Base-by-base conservation (phyloP, 768 basidiomycete genomes). In the Rhizopogon salebrosus region DNA sequence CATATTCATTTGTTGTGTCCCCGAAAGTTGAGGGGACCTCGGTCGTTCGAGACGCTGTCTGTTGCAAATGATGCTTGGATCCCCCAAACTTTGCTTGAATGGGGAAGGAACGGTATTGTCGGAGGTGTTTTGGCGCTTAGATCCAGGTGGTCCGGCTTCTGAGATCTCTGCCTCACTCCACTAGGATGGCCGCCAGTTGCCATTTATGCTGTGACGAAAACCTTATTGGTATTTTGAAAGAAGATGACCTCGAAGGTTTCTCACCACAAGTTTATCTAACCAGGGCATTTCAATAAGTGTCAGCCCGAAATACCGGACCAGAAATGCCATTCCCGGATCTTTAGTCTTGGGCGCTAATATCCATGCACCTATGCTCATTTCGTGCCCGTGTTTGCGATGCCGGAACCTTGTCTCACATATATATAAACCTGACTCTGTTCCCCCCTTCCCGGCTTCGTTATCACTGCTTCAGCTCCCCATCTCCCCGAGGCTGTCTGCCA, bases 291-390 rank as follows among this genome's bases (percentile, higher is more conserved):
- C 64, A 64, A 69, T 67, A 64, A 61, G 58, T 26, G 22, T 16
- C 56, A 60, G 41, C 57, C 67, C 67, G 69, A 60, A 18, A 14
- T 39, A 57, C 8, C 45, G 67, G 67, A 39, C 48, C 63, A 4
- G 7, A 4, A 20, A 55, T 68, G 59, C 69, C 65, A 58, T 52
- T 54, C 54, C 77, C 72, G 77, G 81, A 82, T 82, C 80, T 79
- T 75, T 68, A 68, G 59, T 55, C 62, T 68, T 68, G 60, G 55
- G 53, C 52, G 53, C 34, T 46, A 29, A 42, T n/a, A 24, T 26
- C 4, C n/a, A n/a, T n/a, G n/a, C n/a, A n/a, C n/a, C 56, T 54
- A 57, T 46, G 27, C 57, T 57, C 35, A 45, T 48, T 58, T 58
- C 49, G 54, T 56, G 13, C 20, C 34, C 40, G 41, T 49, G n/a